A percentile compares a stretch with the other conserved stretches of the same genome.
Evolutionary conservation across 2,329 filamentous ascomycete species (phyloP).

Genomic region (Bimuria novae-zelandiae): DNA sequence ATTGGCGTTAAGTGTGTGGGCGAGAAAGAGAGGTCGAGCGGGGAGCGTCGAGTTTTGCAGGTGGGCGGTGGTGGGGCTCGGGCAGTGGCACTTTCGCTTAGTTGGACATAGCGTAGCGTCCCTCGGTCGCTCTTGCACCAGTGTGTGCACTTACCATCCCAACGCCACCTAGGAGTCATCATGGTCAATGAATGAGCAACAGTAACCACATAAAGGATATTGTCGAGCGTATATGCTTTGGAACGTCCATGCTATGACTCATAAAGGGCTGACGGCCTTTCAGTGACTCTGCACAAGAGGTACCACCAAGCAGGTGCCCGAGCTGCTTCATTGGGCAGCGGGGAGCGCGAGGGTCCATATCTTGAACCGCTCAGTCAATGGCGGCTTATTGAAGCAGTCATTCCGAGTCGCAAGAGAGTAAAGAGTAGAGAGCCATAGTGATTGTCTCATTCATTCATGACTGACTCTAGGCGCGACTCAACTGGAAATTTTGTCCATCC

Average conservation of each 20-base stretch:
- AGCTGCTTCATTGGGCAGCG: constrained; percentile 14
- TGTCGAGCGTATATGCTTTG: neutral
- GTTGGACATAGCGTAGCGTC: constrained; percentile 1
- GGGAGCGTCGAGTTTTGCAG: constrained; percentile 14
- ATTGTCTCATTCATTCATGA: no score
- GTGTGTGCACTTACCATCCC: no score
- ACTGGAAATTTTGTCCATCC: no score
- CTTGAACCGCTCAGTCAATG: constrained; percentile 1
- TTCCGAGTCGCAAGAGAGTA: no score
- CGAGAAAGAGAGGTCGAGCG: constrained; percentile 13
- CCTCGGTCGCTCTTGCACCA: no score
- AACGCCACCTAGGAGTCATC: constrained; percentile 8
- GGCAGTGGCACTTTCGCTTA: constrained; percentile 11
- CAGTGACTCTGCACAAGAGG: constrained; percentile 4
- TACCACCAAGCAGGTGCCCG: constrained; percentile 5
- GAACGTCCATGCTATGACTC: constrained; percentile 6
- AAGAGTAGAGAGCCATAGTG: no score
- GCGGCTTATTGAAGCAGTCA: neutral
- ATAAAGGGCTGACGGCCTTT: neutral
- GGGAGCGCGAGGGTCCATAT: constrained; percentile 4
- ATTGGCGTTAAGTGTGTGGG: constrained; percentile 19
- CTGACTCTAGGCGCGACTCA: no score
- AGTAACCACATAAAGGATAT: neutral
- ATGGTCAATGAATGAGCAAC: neutral
- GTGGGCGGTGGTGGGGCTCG: constrained; percentile 7